These are phyloP conservation scores for Pseudogymnoascus sp. DNA, from an alignment of 2,329 filamentous ascomycete genomes.

Conservation along the genomic window DNA sequence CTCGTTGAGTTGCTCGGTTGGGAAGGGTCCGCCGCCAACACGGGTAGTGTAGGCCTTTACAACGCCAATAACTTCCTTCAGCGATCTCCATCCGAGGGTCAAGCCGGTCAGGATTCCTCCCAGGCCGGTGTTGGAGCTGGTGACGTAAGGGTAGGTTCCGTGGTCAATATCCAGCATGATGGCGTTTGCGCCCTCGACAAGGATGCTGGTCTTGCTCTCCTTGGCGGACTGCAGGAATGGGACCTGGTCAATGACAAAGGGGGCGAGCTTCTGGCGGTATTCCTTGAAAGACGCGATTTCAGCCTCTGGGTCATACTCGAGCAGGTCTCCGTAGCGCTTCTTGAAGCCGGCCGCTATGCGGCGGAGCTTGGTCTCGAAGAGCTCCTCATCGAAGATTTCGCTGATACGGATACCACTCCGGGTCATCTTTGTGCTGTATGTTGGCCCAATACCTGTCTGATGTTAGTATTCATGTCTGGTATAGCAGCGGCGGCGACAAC, in stretches of 20 bases:
- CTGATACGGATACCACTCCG: slow-evolving; percentile 58
- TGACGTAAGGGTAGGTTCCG: slow-evolving; percentile 48
- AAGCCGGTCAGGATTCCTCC: slow-evolving; percentile 56
- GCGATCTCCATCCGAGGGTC: slow-evolving; percentile 41
- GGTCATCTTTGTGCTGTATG: slow-evolving; percentile 53
- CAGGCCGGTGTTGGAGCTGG: slow-evolving; percentile 45
- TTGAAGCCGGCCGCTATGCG: slow-evolving; percentile 55
- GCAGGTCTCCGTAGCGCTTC: slow-evolving; percentile 61
- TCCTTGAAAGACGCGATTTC: slow-evolving; percentile 57
- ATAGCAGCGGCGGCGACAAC: slow-evolving; percentile 29
- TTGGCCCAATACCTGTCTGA: slow-evolving; percentile 42
- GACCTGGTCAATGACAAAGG: slow-evolving; percentile 57
- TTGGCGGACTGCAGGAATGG: slow-evolving; percentile 57
- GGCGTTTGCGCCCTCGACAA: slow-evolving; percentile 63
- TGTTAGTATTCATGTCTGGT: slow-evolving; percentile 40
- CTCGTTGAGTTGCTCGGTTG: slow-evolving; percentile 49
- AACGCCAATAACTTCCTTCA: slow-evolving; percentile 57
- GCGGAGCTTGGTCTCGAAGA: slow-evolving; percentile 61
- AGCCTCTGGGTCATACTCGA: slow-evolving; percentile 60
- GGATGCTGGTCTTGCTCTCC: slow-evolving; percentile 49
- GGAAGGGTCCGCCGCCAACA: slow-evolving; percentile 58
- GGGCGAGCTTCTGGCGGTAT: slow-evolving; percentile 49
- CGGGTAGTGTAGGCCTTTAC: slow-evolving; percentile 63
- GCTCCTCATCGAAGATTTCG: slow-evolving; percentile 59
- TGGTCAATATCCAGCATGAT: slow-evolving; percentile 60